A percentile compares a stretch with the other conserved stretches of the same genome.
phyloP scores from a whole-genome alignment of 257 asterid species.

The Ajuga chamaepitys region DNA sequence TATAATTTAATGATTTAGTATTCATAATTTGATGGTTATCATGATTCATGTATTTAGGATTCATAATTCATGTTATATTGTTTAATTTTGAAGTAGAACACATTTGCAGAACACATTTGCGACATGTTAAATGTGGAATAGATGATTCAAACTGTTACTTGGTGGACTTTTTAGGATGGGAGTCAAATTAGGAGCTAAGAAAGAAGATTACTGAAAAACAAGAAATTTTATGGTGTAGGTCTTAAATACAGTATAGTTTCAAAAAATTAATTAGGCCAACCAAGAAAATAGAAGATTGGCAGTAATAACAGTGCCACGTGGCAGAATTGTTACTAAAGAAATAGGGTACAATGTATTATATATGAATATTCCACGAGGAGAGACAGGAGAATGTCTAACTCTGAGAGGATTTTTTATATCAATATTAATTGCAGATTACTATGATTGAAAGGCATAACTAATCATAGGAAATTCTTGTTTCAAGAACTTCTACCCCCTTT shows the following conservation, averaged over 20 bases:
- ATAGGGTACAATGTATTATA: conserved; percentile 6
- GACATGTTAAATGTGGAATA: too few species aligned
- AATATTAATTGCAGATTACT: conserved; percentile 32
- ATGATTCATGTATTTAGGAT: too few species aligned
- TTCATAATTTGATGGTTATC: too few species aligned
- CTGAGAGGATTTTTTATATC: conserved; percentile 24
- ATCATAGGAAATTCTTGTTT: conserved; percentile 24
- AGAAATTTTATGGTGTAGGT: not conserved
- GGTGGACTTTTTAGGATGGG: too few species aligned
- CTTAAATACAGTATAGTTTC: not conserved
- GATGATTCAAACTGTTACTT: too few species aligned
- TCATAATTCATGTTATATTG: too few species aligned
- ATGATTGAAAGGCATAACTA: conserved; percentile 30
- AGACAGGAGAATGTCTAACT: conserved; percentile 35
- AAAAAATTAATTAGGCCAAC: not conserved
- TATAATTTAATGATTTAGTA: too few species aligned
- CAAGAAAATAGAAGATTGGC: not conserved
- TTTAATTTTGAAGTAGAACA: too few species aligned
- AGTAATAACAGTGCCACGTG: conserved; percentile 17
- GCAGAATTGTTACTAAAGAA: conserved; percentile 10
- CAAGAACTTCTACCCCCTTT: conserved; percentile 14
- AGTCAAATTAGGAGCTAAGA: not conserved
- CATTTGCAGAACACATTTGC: too few species aligned
- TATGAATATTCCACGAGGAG: conserved; percentile 5
- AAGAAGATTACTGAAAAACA: not conserved